Base-by-base conservation (phyloP, 345 rosid species). In the Reutealis trisperma region DNA sequence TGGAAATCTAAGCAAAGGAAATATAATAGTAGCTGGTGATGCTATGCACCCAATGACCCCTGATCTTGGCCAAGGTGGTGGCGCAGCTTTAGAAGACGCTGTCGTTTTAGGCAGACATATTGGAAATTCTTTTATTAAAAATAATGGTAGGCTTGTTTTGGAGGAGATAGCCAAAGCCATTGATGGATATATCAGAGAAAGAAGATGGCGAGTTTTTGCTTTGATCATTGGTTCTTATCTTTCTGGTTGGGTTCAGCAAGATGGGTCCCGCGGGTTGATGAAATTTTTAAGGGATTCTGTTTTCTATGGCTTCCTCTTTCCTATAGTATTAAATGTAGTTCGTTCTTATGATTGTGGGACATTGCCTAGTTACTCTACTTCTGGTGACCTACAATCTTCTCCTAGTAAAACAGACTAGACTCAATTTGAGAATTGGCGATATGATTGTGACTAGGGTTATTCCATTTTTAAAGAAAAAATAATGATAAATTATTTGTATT, bases 11-110 rank as follows among this genome's bases (percentile, higher is more conserved):
- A 83, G 80, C 70, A 79, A 73, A 49, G 81, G 75, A 5, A 87
- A 85, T 51, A 27, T 87, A 2, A 85, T 85, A 0, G 80, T 88
- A n/a, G 88, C 83, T 0, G 89, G 93, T 0, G 89, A 89, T 18
- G 93, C 91, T 25, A 86, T 86, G 83, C 93, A 89, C 32, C 88
- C 89, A 6, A 88, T 81, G 86, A 89, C 86, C 0, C 90, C 90
- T 34, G 86, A 88, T 45, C 73, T 87, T 1, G 88, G 77, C 5
- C 88, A 87, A 75, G 93, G 93, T 0, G 90, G 85, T 0, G 77
- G 89, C 21, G 24, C 71, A 0, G 86, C 90, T 0, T 64, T 84
- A 14, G 90, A 88, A 75, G 90, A 88, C 5, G 87, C 84, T 0
- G 86, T 85, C 15, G 84, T 88, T 0, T 66, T 86, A 1, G 85